Base-by-base conservation (phyloP, 306 rosid genomes). In the Abrus pulchellus region DNA sequence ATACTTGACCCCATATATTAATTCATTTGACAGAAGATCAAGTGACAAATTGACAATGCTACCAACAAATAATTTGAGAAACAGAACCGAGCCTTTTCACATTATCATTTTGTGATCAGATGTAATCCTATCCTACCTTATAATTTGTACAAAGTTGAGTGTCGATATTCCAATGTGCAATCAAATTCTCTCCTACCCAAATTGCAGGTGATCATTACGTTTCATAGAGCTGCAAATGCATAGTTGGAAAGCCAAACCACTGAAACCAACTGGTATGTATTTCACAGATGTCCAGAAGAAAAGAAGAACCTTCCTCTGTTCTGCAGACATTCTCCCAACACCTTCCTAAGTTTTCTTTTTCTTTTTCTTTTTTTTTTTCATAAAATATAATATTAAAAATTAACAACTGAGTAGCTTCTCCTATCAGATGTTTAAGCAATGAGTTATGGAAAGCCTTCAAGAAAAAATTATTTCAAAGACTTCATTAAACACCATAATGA, bases 211-310 rank as follows among this genome's bases (percentile, higher is more conserved):
- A 76, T 74, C 85, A 5, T 29, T 65, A 13, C 90, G 84, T 71
- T 90, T 89, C 10, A 76, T 3, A 43, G 94, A 50, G 83, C 68
- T 90, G 88, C 84, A 90, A 56, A 94, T 90, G 85, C 67, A 81
- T 52, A 92, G 91, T 84, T 83, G 85, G 9, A 97, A 91, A 74
- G 86, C 76, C 83, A 94, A 86, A 27, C 98, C 98, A 60, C 49
- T 68, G 80, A 94, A 94, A 47, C 97, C 97, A 29, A 85, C 91
- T n/a, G 99, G 99, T 78, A 93, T 89, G 86, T 92, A 87, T 87
- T 91, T 91, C 76, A 94, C 75, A 5, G 99, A 91, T 7, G 97
- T 94, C 99, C 99, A 92, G 71, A 92, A 92, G 83, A 93, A 92
- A 68, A 94, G 90, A 73, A 94, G 97, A 82, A 82, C 82, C 88